phyloP scores from a whole-genome alignment of 306 rosid species.

The Inga leiocalycina region DNA sequence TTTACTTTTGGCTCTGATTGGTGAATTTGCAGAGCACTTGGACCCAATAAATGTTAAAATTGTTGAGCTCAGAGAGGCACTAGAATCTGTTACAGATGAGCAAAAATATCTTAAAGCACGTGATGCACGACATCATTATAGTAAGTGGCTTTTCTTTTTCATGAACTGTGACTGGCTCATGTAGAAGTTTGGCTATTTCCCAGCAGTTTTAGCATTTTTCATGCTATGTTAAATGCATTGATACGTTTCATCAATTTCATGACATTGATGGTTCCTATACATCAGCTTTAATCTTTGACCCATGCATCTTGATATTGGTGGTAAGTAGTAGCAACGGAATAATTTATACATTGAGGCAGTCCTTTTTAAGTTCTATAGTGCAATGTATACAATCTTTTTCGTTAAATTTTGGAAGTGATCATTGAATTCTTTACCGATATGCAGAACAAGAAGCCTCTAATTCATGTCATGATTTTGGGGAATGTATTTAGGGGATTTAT shows the following conservation, averaged over 20 bases:
- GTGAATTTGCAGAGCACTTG: slow-evolving; percentile 53
- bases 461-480: neutral
- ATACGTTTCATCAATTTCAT: neutral
- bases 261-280: neutral
- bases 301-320: neutral
- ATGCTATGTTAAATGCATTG: slow-evolving; percentile 1
- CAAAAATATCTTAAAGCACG: slow-evolving; percentile 50
- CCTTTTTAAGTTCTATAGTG: slow-evolving; percentile 8
- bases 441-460: neutral
- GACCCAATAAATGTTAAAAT: no score
- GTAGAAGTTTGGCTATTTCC: neutral
- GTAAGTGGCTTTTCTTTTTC: slow-evolving; percentile 56
- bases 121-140: slow-evolving; percentile 89
- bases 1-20: neutral
- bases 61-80: no score
- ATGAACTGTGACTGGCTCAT: neutral
- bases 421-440: neutral
- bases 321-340: neutral
- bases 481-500: neutral
- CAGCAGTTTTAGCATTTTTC: slow-evolving; percentile 22
- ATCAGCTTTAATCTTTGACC: neutral
- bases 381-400: neutral
- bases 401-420: slow-evolving; percentile 17
- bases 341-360: neutral
- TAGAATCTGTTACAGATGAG: no score